Percentiles rank a stretch among this genome's conserved stretches.
Conservation (phyloP, 2,329 filamentous ascomycete species). For the Alternaria ethzedia region DNA sequence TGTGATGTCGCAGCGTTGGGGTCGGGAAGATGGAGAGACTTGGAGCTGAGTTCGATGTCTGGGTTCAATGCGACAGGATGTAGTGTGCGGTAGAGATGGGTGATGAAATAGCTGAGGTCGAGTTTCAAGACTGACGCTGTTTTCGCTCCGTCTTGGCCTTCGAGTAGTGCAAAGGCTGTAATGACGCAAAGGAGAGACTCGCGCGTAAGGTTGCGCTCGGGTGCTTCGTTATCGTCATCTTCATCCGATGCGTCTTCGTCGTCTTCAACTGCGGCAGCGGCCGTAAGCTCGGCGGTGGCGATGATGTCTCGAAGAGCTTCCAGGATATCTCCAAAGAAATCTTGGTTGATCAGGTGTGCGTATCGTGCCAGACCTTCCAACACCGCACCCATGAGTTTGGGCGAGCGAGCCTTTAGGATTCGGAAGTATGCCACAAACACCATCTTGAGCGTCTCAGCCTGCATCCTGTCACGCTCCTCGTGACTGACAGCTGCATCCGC, state of each 20-base stretch:
- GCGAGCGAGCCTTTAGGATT: slow-evolving; percentile 81
- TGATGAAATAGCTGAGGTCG: slow-evolving; percentile 94
- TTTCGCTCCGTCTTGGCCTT: slow-evolving; percentile 90
- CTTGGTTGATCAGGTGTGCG: slow-evolving; percentile 95
- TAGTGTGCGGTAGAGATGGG: slow-evolving; percentile 87
- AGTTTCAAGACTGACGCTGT: slow-evolving; percentile 81
- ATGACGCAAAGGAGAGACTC: slow-evolving; percentile 93
- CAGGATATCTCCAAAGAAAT: slow-evolving; percentile 96
- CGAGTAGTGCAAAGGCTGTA: slow-evolving; percentile 93
- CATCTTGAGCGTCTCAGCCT: slow-evolving; percentile 92
- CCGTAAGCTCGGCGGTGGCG: slow-evolving; percentile 66
- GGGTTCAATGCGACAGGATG: slow-evolving; percentile 79
- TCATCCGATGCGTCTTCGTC: slow-evolving; percentile 59
- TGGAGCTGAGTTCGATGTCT: slow-evolving; percentile 82
- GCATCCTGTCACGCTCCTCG: slow-evolving; percentile 91
- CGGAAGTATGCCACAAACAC: slow-evolving; percentile 96
- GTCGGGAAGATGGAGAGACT: slow-evolving; percentile 74
- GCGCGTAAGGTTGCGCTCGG: slow-evolving; percentile 73
- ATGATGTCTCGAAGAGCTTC: slow-evolving; percentile 95
- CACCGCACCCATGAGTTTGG: slow-evolving; percentile 93
- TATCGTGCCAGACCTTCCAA: slow-evolving; percentile 94
- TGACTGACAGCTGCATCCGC: slow-evolving; percentile 90
- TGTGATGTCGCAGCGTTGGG: slow-evolving; percentile 59
- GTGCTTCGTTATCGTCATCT: slow-evolving; percentile 53
- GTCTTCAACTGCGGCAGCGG: slow-evolving; percentile 54